Conservation (phyloP, 345 rosid species). For the Hibiscus mutabilis region DNA sequence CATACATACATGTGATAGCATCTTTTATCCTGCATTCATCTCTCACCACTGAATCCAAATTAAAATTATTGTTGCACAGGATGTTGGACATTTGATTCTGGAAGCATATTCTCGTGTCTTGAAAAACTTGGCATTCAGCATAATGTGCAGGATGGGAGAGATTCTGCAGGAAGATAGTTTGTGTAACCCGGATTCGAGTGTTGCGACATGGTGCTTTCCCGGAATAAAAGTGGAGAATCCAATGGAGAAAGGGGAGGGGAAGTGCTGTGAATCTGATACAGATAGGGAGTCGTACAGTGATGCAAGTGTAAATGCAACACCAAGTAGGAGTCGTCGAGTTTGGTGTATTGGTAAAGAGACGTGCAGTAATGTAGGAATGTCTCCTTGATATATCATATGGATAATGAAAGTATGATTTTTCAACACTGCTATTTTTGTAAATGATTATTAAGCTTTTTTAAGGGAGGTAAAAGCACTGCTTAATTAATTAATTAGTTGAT, state of each 20-base stretch:
- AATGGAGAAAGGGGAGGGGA: slow-evolving; percentile 35
- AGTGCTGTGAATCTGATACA: slow-evolving; percentile 17
- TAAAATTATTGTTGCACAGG: slow-evolving; percentile 31
- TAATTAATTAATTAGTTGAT: no score
- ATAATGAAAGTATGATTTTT: neutral
- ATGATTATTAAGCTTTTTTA: neutral
- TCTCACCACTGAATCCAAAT: neutral
- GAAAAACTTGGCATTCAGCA: slow-evolving; percentile 62
- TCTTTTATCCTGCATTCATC: neutral
- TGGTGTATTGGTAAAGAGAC: slow-evolving; percentile 55
- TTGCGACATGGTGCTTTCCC: slow-evolving; percentile 35
- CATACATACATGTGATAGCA: neutral
- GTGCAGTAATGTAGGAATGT: slow-evolving; percentile 23
- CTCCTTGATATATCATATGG: slow-evolving; percentile 23
- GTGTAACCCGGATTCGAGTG: slow-evolving; percentile 62
- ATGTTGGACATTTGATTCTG: slow-evolving; percentile 69
- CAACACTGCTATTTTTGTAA: neutral
- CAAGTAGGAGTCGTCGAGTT: slow-evolving; percentile 33
- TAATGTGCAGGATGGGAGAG: slow-evolving; percentile 68
- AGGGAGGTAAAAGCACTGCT: no score
- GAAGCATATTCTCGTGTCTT: slow-evolving; percentile 87
- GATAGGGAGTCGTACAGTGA: slow-evolving; percentile 31
- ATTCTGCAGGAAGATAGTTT: slow-evolving; percentile 65
- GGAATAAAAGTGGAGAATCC: slow-evolving; percentile 25
- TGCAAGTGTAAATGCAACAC: slow-evolving; percentile 41